These are phyloP conservation scores for Aspergillus fumigatus DNA, from an alignment of 2,329 filamentous ascomycete species.

Conservation along the genomic window DNA sequence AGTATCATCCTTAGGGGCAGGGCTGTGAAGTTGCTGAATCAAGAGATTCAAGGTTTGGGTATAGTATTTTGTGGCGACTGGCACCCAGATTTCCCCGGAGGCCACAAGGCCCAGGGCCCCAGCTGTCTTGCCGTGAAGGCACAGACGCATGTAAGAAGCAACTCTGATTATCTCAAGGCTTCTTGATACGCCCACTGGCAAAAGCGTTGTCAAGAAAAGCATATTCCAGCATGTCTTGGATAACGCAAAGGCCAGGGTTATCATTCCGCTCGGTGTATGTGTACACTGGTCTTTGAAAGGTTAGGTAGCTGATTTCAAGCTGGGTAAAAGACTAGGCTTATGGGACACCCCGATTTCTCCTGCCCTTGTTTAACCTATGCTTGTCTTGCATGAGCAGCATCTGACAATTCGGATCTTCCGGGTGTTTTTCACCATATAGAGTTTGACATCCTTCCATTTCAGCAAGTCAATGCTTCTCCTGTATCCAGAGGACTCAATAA, in stretches of 20 bases:
- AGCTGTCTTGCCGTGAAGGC: no score
- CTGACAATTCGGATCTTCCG: conserved; percentile 9
- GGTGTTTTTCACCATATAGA: conserved; percentile 17
- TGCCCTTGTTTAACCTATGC: conserved; percentile 15
- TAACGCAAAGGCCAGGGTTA: conserved; percentile 16
- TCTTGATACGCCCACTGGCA: conserved; percentile 16
- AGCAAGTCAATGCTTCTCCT: conserved; percentile 11
- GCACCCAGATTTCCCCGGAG: no score
- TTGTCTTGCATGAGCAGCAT: conserved; percentile 12
- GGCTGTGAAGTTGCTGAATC: no score
- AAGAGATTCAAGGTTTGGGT: no score
- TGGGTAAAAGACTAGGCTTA: neutral
- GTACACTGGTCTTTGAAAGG: conserved; percentile 8
- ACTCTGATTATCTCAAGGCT: conserved; percentile 7
- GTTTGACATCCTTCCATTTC: conserved; percentile 19
- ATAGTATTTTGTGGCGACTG: no score
- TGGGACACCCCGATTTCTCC: conserved; percentile 11
- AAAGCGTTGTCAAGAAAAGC: conserved; percentile 20
- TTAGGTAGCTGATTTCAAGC: conserved; percentile 7
- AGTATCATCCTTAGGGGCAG: no score
- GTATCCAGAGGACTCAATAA: conserved; percentile 15
- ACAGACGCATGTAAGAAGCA: no score
- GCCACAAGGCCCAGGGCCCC: no score
- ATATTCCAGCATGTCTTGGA: conserved; percentile 20
- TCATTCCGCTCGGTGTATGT: conserved; percentile 17